phyloP scores from a whole-genome alignment of 2,329 filamentous ascomycete species.

The Nigrograna mackinnonii region DNA sequence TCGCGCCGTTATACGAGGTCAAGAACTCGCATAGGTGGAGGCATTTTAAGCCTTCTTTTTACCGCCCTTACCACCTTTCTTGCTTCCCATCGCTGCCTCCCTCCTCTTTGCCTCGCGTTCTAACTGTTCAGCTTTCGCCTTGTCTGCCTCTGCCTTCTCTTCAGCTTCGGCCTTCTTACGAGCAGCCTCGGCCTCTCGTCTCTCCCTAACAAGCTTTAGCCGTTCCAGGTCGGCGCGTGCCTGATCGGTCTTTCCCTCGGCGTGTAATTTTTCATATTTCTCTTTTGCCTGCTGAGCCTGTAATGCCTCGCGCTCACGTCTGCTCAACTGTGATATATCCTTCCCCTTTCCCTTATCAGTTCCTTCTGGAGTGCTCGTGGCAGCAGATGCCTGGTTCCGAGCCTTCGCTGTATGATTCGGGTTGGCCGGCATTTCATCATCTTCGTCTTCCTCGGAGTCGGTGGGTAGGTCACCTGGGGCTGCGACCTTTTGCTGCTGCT shows the following conservation, averaged over 20 bases:
- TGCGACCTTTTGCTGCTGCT: slow-evolving; percentile 70
- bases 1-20: no score
- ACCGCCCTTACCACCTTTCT: slow-evolving; percentile 45
- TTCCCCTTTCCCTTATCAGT: slow-evolving; percentile 60
- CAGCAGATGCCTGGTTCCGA: slow-evolving; percentile 69
- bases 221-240: slow-evolving; percentile 87
- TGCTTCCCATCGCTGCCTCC: slow-evolving; percentile 48
- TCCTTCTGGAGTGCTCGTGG: slow-evolving; percentile 50
- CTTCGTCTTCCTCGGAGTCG: slow-evolving; percentile 63
- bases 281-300: slow-evolving; percentile 89
- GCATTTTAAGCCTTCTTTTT: slow-evolving; percentile 44
- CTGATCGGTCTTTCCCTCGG: slow-evolving; percentile 95
- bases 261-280: slow-evolving; percentile 87
- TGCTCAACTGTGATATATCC: slow-evolving; percentile 60
- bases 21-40: no score
- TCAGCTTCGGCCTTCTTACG: slow-evolving; percentile 72
- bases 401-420: slow-evolving; percentile 78
- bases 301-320: slow-evolving; percentile 75
- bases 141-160: slow-evolving; percentile 59
- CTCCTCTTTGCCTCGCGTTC: slow-evolving; percentile 52
- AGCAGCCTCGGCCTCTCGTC: slow-evolving; percentile 80
- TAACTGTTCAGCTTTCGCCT: slow-evolving; percentile 55
- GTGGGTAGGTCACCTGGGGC: slow-evolving; percentile 86
- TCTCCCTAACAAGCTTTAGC: slow-evolving; percentile 79
- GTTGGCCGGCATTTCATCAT: slow-evolving; percentile 77